These are phyloP conservation scores for Candida saitoana DNA, from an alignment of 805 yeast species.

Conservation along the genomic window DNA sequence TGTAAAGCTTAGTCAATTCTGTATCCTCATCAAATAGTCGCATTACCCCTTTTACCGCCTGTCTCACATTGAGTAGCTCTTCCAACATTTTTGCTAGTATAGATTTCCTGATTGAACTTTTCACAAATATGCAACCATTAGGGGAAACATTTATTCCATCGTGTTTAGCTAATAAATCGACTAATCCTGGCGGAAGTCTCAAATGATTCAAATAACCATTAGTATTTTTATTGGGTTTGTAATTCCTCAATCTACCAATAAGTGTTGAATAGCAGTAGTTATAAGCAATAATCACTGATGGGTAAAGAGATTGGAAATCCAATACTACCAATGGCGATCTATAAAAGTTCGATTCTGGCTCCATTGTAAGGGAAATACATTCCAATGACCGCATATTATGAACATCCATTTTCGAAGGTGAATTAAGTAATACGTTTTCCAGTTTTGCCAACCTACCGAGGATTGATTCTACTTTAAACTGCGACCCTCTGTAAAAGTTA, in stretches of 20 bases:
- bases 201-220: conserved; percentile 52
- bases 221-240: conserved; percentile 42
- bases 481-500: conserved; percentile 87
- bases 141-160: conserved; percentile 65
- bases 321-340: conserved; percentile 86
- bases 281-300: conserved; percentile 87
- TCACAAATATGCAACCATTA: conserved; percentile 79
- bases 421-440: conserved; percentile 66
- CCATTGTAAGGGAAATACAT: conserved; percentile 87
- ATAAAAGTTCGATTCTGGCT: conserved; percentile 80
- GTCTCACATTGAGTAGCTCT: conserved; percentile 76
- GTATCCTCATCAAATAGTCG: conserved; percentile 41
- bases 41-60: conserved; percentile 76
- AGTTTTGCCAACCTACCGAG: conserved; percentile 69
- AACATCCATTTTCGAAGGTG: conserved; percentile 80
- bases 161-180: conserved; percentile 49
- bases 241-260: conserved; percentile 57
- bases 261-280: conserved; percentile 81
- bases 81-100: conserved; percentile 77
- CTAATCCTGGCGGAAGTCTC: conserved; percentile 50
- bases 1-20: conserved; percentile 52
- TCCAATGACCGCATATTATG: conserved; percentile 82
- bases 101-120: conserved; percentile 62
- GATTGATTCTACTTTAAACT: conserved; percentile 87
- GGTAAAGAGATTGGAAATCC: conserved; percentile 92